Percentiles rank a stretch among this genome's conserved stretches.
phyloP scores from a whole-genome alignment of 805 yeast species.

The Candida schatavii region DNA sequence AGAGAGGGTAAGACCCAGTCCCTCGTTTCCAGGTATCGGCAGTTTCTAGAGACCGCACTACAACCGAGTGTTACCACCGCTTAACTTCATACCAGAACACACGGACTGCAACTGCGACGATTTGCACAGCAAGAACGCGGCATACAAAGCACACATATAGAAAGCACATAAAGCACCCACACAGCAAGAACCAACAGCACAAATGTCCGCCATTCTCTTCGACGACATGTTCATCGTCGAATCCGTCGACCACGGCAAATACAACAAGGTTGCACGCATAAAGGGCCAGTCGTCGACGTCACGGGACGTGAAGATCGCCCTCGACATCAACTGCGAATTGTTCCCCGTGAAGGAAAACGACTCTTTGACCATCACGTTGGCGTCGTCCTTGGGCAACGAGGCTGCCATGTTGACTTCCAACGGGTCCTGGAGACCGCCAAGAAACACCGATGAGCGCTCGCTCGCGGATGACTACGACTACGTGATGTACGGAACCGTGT shows the following conservation, averaged over 20 bases:
- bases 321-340: slow-evolving; percentile 88
- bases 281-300: slow-evolving; percentile 85
- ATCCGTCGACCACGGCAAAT: slow-evolving; percentile 82
- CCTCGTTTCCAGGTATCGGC: too few species aligned
- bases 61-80: too few species aligned
- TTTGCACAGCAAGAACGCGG: too few species aligned
- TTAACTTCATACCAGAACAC: too few species aligned
- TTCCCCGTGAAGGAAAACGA: slow-evolving; percentile 80
- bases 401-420: slow-evolving; percentile 44
- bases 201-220: slow-evolving; percentile 69
- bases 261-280: slow-evolving; percentile 87
- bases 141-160: too few species aligned
- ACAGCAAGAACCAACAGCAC: too few species aligned
- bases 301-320: slow-evolving; percentile 72
- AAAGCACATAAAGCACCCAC: too few species aligned
- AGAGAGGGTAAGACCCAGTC: too few species aligned
- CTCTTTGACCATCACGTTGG: slow-evolving; percentile 80
- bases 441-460: slow-evolving; percentile 67
- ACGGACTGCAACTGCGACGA: too few species aligned
- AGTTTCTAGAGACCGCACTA: too few species aligned
- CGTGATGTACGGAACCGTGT: slow-evolving; percentile 97
- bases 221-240: slow-evolving; percentile 90
- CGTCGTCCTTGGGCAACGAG: slow-evolving; percentile 64
- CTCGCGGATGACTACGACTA: slow-evolving; percentile 97
- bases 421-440: slow-evolving; percentile 83